Conservation (phyloP, 192 early-diverging fungal genomes). For the Kappamyces sp. region DNA sequence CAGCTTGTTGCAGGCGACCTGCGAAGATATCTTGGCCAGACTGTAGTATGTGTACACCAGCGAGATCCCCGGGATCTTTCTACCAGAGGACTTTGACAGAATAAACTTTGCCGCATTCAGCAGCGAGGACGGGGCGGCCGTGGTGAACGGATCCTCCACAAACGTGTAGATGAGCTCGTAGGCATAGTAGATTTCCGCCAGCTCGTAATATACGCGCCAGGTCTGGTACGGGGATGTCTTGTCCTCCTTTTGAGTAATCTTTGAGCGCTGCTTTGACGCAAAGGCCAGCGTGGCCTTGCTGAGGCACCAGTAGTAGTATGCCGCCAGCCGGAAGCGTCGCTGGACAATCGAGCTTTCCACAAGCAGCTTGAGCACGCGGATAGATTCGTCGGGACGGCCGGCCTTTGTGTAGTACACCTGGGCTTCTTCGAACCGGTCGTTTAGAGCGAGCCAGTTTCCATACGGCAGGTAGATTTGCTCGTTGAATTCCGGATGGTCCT, state of each 20-base stretch:
- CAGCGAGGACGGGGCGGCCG: conserved; percentile 39
- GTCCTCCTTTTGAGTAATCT: conserved; percentile 18
- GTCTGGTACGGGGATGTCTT: conserved; percentile 19
- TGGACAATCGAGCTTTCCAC: conserved; percentile 43
- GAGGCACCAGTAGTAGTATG: conserved; percentile 45
- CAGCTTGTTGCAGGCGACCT: conserved; percentile 40
- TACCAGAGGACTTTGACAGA: conserved; percentile 19
- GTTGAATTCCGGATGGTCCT: conserved; percentile 42
- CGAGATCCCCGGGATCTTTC: conserved; percentile 32
- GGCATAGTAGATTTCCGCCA: conserved; percentile 50
- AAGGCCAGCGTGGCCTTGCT: conserved; percentile 39
- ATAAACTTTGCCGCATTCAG: conserved; percentile 49
- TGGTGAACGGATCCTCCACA: conserved; percentile 55
- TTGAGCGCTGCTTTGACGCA: conserved; percentile 18
- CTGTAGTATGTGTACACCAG: conserved; percentile 38
- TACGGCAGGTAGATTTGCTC: conserved; percentile 45
- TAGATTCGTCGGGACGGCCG: conserved; percentile 44
- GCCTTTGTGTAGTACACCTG: conserved; percentile 51
- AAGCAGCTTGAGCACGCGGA: conserved; percentile 42
- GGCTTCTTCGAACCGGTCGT: conserved; percentile 50
- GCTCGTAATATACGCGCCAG: conserved; percentile 25
- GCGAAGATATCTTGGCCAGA: conserved; percentile 42
- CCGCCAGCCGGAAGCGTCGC: conserved; percentile 45
- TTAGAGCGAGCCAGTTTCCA: conserved; percentile 47
- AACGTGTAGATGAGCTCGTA: conserved; percentile 44